Evolutionary conservation across 2,329 filamentous ascomycete species (phyloP), one percentile per base, ranked within the genome.

Genomic region (Pseudocercospora crystallina): DNA sequence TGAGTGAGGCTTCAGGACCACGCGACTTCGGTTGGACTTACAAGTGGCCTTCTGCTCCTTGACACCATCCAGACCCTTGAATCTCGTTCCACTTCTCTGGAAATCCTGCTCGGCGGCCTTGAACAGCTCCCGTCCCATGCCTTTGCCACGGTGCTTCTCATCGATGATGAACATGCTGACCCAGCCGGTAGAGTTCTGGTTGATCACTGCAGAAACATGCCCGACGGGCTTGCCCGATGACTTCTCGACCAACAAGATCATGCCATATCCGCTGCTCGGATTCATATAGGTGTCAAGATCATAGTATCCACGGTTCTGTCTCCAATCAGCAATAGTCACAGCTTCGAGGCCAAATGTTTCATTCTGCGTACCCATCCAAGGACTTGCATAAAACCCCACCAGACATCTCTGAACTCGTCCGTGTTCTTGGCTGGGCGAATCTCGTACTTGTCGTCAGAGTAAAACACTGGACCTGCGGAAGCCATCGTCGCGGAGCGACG

Each of bases 161-260:
- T 66, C 65, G 47, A 71, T 51, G 42, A 67, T 62, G 65, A 72
- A 71, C 59, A 67, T 68, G 12, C 65, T 68, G 1, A 71, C 54
- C 69, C 70, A 72, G n/a, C 63, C 70, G 1, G 68, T 71, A 30
- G 49, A 45, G 44, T 73, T 72, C 15, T 63, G 53, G 53, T 67
- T 70, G 15, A 62, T 57, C 32, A 70, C 60, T 2, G 65, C 61
- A 4, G 67, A 49, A 20, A 71, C 55, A 51, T 66, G 65, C 14
- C 69, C 70, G 50, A 67, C 57, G 0, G 67, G 59, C 12, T 62
- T 63, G 3, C 44, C 40, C 1, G 57, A 43, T 5, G 54, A 45
- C 30, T 65, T 58, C 11, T 63, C 59, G n/a, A 65, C 47, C 2
- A 68, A 33, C 26, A 71, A 45, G 10, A 72, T 58, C 62, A 68